A percentile compares a stretch with the other conserved stretches of the same genome.
Evolutionary conservation across 1,284 basidiomycete species (phyloP).

Genomic region (Butyriboletus appendiculatus): DNA sequence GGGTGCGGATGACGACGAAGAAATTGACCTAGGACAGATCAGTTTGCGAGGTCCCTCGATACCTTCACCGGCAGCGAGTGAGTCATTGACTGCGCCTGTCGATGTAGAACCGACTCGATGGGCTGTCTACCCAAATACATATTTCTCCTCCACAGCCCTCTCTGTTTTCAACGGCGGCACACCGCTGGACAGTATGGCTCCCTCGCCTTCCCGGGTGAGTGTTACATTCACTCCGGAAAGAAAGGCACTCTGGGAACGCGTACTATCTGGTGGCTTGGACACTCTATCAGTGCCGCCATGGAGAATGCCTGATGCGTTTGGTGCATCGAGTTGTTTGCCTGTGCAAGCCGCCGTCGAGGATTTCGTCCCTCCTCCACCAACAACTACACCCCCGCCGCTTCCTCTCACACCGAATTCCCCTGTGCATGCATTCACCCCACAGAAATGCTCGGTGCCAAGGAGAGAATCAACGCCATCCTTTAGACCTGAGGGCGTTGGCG

Average conservation of each 20-base stretch:
- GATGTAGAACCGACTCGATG: constrained; percentile 42
- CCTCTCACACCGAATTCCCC: constrained; percentile 16
- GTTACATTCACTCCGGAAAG: constrained; percentile 42
- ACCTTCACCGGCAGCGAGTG: neutral
- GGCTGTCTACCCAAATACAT: constrained; percentile 60
- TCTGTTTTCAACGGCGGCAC: constrained; percentile 48
- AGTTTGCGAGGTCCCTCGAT: neutral
- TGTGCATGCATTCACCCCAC: constrained; percentile 10
- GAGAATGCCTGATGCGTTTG: constrained; percentile 24
- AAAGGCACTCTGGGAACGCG: constrained; percentile 41
- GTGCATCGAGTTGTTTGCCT: neutral
- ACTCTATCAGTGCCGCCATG: constrained; percentile 22
- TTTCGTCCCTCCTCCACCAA: constrained; percentile 26
- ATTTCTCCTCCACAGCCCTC: constrained; percentile 57
- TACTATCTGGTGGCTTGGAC: constrained; percentile 25
- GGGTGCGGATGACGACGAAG: constrained; percentile 39
- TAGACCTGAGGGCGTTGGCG: neutral
- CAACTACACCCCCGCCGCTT: constrained; percentile 29
- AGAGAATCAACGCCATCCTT: neutral
- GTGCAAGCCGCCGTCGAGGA: neutral
- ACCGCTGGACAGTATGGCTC: constrained; percentile 35
- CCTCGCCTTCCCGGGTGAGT: constrained; percentile 26
- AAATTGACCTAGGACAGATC: constrained; percentile 28
- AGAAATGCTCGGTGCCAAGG: neutral
- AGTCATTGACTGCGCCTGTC: neutral